Evolutionary conservation across 179 eudicot species (phyloP).

Genomic region (Silene noctiflora): DNA sequence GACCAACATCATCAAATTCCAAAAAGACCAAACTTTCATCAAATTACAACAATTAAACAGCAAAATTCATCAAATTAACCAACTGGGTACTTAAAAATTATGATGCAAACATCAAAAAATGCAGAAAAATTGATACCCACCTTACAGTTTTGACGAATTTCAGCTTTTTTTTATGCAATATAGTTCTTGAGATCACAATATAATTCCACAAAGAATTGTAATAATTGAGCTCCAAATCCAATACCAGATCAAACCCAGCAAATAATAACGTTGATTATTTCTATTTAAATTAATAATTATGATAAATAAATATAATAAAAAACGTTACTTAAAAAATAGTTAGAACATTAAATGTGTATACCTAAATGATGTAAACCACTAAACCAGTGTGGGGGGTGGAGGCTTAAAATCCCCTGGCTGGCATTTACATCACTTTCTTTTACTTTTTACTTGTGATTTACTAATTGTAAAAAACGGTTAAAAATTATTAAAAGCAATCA

Average conservation of each 20-base stretch:
- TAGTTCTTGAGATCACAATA: conserved; percentile 16
- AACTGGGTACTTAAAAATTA: conserved; percentile 5
- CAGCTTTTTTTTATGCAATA: conserved; percentile 13
- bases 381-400: conserved; percentile 17
- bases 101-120: neutral
- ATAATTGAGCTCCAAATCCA: neutral
- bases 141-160: conserved; percentile 16
- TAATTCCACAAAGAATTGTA: neutral
- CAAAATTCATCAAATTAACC: conserved; percentile 5
- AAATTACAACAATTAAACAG: neutral
- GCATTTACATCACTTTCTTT: conserved; percentile 12
- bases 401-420: conserved; percentile 31
- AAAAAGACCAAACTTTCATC: neutral
- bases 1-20: neutral
- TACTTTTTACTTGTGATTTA: conserved; percentile 13
- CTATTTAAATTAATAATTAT: neutral
- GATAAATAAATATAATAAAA: neutral
- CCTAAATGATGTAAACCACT: conserved; percentile 27
- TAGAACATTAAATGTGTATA: conserved; percentile 1
- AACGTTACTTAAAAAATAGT: neutral
- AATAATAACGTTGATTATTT: conserved; percentile 5
- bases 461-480: conserved; percentile 12
- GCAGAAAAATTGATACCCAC: conserved; percentile 21
- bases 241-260: conserved; percentile 15
- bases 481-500: neutral